A percentile compares a stretch with the other conserved stretches of the same genome.
Evolutionary conservation across 148 eudicot genomes (phyloP).

Genomic region (Rhododendron simsii): DNA sequence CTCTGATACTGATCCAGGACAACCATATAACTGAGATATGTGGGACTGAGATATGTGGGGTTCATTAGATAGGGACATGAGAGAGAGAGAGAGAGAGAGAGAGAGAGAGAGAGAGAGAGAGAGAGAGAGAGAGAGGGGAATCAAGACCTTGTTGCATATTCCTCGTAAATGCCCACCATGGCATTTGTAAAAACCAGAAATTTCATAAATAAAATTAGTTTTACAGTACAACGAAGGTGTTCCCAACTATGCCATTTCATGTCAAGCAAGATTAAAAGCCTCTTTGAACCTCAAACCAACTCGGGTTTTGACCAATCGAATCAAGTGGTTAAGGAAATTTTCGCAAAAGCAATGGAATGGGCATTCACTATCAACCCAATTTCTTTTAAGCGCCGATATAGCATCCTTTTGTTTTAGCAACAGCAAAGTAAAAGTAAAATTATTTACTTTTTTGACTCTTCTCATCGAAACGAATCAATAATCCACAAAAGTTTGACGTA

Average conservation of each 20-base stretch:
- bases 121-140: neutral
- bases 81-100: neutral
- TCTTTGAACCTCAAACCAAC: no score
- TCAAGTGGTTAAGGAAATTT: no score
- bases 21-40: conserved; percentile 35
- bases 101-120: neutral
- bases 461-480: no score
- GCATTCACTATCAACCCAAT: no score
- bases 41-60: conserved; percentile 55
- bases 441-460: no score
- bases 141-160: neutral
- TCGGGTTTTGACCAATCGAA: no score
- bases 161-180: conserved; percentile 23
- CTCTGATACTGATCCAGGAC: neutral
- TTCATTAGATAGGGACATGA: conserved; percentile 22
- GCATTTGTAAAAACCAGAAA: neutral
- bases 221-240: neutral
- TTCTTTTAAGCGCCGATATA: no score
- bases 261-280: neutral
- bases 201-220: neutral
- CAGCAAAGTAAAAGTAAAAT: no score
- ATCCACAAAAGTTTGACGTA: no score
- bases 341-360: no score
- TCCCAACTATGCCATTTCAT: conserved; percentile 32
- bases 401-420: no score